Evolutionary conservation across 805 yeast genomes (phyloP).

Genomic region (Wickerhamiella spandovensis): DNA sequence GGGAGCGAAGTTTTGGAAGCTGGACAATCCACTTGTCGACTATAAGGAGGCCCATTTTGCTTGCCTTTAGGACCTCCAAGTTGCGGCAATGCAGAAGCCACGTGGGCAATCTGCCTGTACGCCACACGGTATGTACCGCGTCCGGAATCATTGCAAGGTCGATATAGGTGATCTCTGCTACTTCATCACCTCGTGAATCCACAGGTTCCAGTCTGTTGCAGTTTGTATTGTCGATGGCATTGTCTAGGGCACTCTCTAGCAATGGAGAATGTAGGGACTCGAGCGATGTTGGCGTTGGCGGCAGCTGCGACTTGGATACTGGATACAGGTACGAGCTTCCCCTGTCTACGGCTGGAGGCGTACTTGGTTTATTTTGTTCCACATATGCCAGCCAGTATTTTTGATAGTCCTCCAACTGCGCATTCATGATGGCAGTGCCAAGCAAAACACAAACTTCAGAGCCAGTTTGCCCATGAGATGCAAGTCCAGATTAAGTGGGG

Average conservation of each 20-base stretch:
- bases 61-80: slow-evolving; percentile 17
- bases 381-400: neutral
- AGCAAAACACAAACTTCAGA: neutral
- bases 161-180: slow-evolving; percentile 9
- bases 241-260: neutral
- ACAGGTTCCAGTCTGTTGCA: too few species aligned
- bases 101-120: slow-evolving; percentile 19
- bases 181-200: neutral
- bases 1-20: slow-evolving; percentile 13
- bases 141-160: slow-evolving; percentile 13
- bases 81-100: slow-evolving; percentile 15
- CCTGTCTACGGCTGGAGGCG: neutral
- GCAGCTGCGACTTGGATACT: neutral
- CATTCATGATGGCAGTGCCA: neutral
- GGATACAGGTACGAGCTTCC: neutral
- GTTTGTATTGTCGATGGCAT: too few species aligned
- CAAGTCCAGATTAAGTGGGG: neutral
- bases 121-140: slow-evolving; percentile 10
- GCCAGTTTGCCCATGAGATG: neutral
- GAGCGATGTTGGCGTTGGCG: neutral
- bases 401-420: neutral
- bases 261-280: neutral
- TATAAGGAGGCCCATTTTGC: slow-evolving; percentile 15
- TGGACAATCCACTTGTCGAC: slow-evolving; percentile 20
- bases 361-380: neutral